Evolutionary conservation across 306 rosid genomes (phyloP).

Genomic region (Coriaria nepalensis): DNA sequence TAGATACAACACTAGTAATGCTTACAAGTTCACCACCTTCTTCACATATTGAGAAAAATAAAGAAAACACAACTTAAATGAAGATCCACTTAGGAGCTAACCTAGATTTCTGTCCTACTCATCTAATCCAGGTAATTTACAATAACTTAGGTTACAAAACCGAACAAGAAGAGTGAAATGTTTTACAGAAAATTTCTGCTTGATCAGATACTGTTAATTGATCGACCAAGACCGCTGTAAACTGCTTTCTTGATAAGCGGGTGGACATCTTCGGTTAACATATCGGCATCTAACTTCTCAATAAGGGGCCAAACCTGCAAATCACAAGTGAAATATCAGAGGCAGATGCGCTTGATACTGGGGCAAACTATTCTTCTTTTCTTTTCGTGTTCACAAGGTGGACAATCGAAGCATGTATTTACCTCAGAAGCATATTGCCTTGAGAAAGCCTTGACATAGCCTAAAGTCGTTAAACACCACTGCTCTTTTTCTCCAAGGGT

Average conservation of each 20-base stretch:
- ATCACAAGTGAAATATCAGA: constrained; percentile 8
- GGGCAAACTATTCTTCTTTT: background rate
- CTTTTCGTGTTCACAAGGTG: background rate
- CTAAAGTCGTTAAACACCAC: constrained; percentile 89
- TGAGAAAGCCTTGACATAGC: constrained; percentile 88
- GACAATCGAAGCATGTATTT: constrained; percentile 1
- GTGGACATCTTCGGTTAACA: constrained; percentile 50
- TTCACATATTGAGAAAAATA: too few species aligned
- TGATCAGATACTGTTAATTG: constrained; percentile 27
- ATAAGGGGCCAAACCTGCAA: constrained; percentile 86
- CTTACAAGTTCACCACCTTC: too few species aligned
- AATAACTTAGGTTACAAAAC: too few species aligned
- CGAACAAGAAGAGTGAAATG: background rate
- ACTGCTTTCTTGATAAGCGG: constrained; percentile 54
- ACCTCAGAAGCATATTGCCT: constrained; percentile 99
- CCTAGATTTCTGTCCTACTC: too few species aligned
- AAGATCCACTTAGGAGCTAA: too few species aligned
- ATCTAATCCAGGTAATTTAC: too few species aligned
- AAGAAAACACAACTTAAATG: too few species aligned
- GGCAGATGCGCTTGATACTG: too few species aligned
- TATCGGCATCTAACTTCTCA: constrained; percentile 69
- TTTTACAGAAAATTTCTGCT: background rate
- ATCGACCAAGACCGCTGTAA: constrained; percentile 58
- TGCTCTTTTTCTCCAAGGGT: constrained; percentile 85
- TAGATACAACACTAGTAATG: too few species aligned